phyloP scores from a whole-genome alignment of 129 eudicot genomes.

The Flaveria trinervia region DNA sequence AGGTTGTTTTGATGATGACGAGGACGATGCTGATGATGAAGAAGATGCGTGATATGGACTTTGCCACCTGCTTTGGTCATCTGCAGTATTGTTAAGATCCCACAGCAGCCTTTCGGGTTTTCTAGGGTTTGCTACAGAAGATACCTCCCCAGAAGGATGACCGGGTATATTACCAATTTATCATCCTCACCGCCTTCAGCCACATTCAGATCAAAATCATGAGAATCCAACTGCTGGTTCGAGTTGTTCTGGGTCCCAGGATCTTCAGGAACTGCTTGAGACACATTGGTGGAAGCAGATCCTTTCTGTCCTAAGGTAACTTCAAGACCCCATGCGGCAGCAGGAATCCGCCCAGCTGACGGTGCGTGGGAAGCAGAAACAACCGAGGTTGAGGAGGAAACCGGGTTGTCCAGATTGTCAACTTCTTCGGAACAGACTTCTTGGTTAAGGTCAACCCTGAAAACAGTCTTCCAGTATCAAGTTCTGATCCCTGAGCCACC shows the following conservation, averaged over 20 bases:
- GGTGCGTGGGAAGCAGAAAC: too few species aligned
- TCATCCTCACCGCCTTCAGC: conserved; percentile 50
- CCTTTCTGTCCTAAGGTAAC: too few species aligned
- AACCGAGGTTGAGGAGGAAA: too few species aligned
- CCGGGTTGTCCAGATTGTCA: conserved; percentile 21
- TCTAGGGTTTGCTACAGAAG: conserved; percentile 48
- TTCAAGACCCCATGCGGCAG: too few species aligned
- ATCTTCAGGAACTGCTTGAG: conserved; percentile 22
- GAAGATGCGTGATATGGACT: conserved; percentile 61
- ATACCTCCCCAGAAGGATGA: conserved; percentile 55
- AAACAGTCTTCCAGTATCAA: conserved; percentile 33
- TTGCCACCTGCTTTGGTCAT: conserved; percentile 45
- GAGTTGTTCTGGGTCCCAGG: conserved; percentile 42
- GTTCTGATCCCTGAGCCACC: conserved; percentile 52
- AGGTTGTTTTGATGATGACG: conserved; percentile 62
- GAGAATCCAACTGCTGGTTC: conserved; percentile 38
- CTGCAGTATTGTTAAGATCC: conserved; percentile 67
- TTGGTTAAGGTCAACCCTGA: conserved; percentile 63
- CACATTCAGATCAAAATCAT: conserved; percentile 70
- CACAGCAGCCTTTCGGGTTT: conserved; percentile 48
- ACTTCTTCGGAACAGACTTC: conserved; percentile 58
- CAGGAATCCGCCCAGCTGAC: too few species aligned
- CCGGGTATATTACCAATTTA: conserved; percentile 22
- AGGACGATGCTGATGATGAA: conserved; percentile 68
- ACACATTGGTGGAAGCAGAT: too few species aligned